Evolutionary conservation across 2,329 filamentous ascomycete genomes (phyloP), one percentile per base, ranked within the genome.

Genomic region (Tothia fuscella): DNA sequence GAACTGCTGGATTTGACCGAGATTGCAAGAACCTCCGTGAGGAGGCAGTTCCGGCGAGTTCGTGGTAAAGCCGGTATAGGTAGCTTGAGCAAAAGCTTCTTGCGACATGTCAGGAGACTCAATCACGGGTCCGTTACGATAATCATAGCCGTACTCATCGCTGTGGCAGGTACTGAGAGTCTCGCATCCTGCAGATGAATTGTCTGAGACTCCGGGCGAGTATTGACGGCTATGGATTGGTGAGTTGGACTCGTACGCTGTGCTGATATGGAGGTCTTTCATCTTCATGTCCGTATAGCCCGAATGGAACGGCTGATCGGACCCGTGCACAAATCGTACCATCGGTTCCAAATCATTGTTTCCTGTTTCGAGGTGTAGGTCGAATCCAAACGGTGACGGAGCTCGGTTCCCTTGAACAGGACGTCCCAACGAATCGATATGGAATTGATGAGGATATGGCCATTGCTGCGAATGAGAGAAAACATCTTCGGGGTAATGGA

Each of bases 1-100:
- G 21, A 41, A 41, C 12, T 41, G 33, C 29, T 41, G 39, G 25
- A 41, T 31, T 31, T 41, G 24, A n/a, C 30, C 39, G 21, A 41
- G 31, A 26, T 33, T 33, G 35, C 22, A 37, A 16, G 14, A 37
- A 10, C 30, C 39, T 32, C 39, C 39, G 10, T 31, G 19, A 9
- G 34, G 21, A 2, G 31, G 13, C 19, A 41, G 19, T 13, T 35
- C 25, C n/a, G 39, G 22, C 16, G 39, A 21, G 13, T 21, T 19
- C 13, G 16, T 16, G 9, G 25, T 9, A 12, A 22, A 20, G 14
- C 20, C 12, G 5, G n/a, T 3, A 5, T 31, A 6, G 7, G 3
- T 4, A 17, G n/a, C 10, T 6, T 29, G 28, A 5, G 22, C 14
- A 13, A 30, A 26, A 21, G 25, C 3, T 12, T 26, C 37, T 40